Percentiles rank a stretch among this genome's conserved stretches.
Evolutionary conservation across 805 yeast species (phyloP).

Genomic region (Candida arabinofermentans): DNA sequence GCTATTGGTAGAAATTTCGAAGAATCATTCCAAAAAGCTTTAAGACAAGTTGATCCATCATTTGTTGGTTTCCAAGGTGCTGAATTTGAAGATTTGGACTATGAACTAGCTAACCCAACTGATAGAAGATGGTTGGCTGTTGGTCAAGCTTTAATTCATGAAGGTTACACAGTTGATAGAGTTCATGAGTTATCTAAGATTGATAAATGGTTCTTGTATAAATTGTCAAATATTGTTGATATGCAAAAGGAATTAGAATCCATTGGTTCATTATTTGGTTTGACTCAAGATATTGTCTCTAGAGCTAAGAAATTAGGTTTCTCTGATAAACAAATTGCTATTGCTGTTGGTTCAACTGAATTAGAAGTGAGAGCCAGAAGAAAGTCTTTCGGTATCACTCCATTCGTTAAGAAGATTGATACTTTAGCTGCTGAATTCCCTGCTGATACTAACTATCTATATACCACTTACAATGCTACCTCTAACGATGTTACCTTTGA

Average conservation of each 20-base stretch:
- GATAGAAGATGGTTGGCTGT: slow-evolving; percentile 98
- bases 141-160: slow-evolving; percentile 93
- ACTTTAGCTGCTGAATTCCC: slow-evolving; percentile 99
- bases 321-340: slow-evolving; percentile 89
- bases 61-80: slow-evolving; percentile 89
- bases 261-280: slow-evolving; percentile 50
- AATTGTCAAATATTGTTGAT: slow-evolving; percentile 87
- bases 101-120: slow-evolving; percentile 77
- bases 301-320: slow-evolving; percentile 93
- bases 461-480: slow-evolving; percentile 92
- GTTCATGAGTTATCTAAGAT: slow-evolving; percentile 91
- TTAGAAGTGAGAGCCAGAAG: slow-evolving; percentile 78
- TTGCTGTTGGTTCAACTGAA: slow-evolving; percentile 70
- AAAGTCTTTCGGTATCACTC: slow-evolving; percentile 73
- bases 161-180: slow-evolving; percentile 83
- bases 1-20: slow-evolving; percentile 95
- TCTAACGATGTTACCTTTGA: slow-evolving; percentile 82
- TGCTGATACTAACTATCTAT: slow-evolving; percentile 89
- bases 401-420: slow-evolving; percentile 95
- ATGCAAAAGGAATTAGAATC: slow-evolving; percentile 79
- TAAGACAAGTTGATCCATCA: slow-evolving; percentile 92
- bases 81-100: slow-evolving; percentile 71
- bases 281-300: slow-evolving; percentile 65
- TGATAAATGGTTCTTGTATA: slow-evolving; percentile 94
- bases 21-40: slow-evolving; percentile 96